phyloP scores from a whole-genome alignment of 371 early-diverging fungal species.

The Zopfochytrium polystomum region DNA sequence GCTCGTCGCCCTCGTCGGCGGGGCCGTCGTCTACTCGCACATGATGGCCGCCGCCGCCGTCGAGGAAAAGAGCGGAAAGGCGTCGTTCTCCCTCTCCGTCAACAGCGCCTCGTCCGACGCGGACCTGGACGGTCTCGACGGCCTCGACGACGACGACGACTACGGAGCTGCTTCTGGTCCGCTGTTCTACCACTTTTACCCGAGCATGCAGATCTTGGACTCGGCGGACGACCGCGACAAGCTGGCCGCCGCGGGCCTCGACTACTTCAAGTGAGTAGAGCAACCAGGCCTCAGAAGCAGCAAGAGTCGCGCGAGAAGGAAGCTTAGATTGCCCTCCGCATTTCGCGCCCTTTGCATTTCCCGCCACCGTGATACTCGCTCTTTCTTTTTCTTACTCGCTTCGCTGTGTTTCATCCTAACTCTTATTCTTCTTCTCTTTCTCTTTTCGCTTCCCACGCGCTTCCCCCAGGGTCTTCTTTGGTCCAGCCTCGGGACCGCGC shows the following conservation, averaged over 20 bases:
- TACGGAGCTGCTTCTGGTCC: too few relatives aligned
- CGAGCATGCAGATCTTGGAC: neutral
- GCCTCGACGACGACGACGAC: constrained; percentile 1
- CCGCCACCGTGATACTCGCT: neutral
- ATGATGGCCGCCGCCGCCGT: too few relatives aligned
- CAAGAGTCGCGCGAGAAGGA: too few relatives aligned
- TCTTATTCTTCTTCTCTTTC: neutral
- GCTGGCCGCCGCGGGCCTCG: neutral
- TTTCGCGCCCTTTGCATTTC: neutral
- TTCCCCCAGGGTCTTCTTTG: constrained; percentile 26
- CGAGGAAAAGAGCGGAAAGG: too few relatives aligned
- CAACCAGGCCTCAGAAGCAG: too few relatives aligned
- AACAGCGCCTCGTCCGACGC: neutral
- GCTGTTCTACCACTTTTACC: neutral
- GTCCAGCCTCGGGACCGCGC: constrained; percentile 35
- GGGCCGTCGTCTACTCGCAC: neutral
- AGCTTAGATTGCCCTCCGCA: neutral
- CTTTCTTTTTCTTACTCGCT: neutral
- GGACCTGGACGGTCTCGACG: neutral
- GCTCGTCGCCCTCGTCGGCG: neutral
- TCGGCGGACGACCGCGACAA: neutral
- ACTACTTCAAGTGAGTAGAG: constrained; percentile 16
- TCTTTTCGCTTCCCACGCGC: neutral
- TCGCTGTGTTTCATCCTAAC: neutral
- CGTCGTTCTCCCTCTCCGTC: neutral